Conservation (phyloP, 2,329 filamentous ascomycete species). For the Pseudogymnoascus sp. region DNA sequence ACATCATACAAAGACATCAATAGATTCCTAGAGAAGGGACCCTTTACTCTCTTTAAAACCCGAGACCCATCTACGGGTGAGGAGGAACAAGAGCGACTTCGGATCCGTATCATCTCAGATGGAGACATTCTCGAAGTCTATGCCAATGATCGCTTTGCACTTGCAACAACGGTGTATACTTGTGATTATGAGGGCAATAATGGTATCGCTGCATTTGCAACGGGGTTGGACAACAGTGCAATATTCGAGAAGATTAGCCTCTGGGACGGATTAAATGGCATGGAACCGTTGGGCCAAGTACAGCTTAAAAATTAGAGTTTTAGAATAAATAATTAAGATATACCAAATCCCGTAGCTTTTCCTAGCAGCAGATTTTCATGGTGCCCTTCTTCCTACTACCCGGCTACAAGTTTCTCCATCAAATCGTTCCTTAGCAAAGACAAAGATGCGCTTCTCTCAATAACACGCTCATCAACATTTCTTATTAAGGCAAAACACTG, state of each 20-base stretch:
- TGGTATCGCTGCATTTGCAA: not conserved
- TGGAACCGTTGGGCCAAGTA: not conserved
- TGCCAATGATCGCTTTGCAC: conserved; percentile 18
- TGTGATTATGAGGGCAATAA: not conserved
- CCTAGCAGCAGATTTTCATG: not conserved
- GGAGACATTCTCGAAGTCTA: conserved; percentile 19
- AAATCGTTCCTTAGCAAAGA: not conserved
- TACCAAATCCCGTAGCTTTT: not conserved
- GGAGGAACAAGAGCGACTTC: conserved; percentile 2
- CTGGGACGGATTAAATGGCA: not conserved
- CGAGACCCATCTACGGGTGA: not conserved
- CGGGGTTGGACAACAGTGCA: not conserved
- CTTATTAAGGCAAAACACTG: not conserved
- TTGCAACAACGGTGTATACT: conserved; percentile 18
- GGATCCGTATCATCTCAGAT: conserved; percentile 14
- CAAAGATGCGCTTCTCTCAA: not conserved
- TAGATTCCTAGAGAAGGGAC: not conserved
- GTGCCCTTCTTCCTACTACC: not conserved
- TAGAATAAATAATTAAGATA: not conserved
- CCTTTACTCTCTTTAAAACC: not conserved
- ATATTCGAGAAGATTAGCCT: not conserved
- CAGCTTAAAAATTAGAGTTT: not conserved
- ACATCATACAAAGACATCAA: not conserved
- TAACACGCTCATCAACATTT: not conserved
- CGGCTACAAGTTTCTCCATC: not conserved